phyloP scores from a whole-genome alignment of 441 rosid species.

The Aquilaria agallochum region DNA sequence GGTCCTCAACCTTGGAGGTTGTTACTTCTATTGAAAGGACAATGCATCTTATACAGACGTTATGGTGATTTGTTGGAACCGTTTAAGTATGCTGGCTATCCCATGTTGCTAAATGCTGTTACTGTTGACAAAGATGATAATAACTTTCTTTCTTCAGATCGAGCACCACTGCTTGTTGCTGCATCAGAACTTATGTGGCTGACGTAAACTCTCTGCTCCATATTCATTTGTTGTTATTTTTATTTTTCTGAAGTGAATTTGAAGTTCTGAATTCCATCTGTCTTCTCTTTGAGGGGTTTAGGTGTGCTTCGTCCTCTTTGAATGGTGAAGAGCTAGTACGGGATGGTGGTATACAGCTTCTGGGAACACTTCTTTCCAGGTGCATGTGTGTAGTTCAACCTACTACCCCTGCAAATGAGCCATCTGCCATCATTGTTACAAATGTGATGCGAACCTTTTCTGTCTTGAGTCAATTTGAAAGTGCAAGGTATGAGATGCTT shows the following conservation, averaged over 20 bases:
- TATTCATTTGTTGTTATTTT: slow-evolving; percentile 11
- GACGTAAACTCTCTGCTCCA: slow-evolving; percentile 50
- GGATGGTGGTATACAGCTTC: slow-evolving; percentile 94
- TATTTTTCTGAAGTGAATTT: slow-evolving; percentile 6
- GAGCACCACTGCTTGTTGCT: slow-evolving; percentile 97
- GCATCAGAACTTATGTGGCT: slow-evolving; percentile 98
- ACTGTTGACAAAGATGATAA: slow-evolving; percentile 90
- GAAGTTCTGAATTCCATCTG: slow-evolving; percentile 6
- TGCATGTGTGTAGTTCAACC: slow-evolving; percentile 99
- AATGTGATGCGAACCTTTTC: slow-evolving; percentile 90
- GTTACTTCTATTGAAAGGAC: slow-evolving; percentile 95
- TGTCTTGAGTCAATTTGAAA: slow-evolving; percentile 91
- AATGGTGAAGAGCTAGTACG: slow-evolving; percentile 99
- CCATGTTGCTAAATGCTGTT: slow-evolving; percentile 95
- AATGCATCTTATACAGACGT: slow-evolving; percentile 93
- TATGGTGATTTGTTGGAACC: slow-evolving; percentile 90
- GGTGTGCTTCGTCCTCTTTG: slow-evolving; percentile 94
- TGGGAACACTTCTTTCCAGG: slow-evolving; percentile 87
- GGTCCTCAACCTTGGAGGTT: slow-evolving; percentile 99
- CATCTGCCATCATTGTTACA: slow-evolving; percentile 90
- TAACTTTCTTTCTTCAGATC: slow-evolving; percentile 91
- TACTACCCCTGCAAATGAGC: slow-evolving; percentile 90
- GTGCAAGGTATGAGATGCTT: slow-evolving; percentile 81
- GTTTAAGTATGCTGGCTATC: slow-evolving; percentile 99
- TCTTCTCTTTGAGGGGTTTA: slow-evolving; percentile 25